Evolutionary conservation across 2,329 filamentous ascomycete species (phyloP).

Genomic region (Sporothrix globosa): DNA sequence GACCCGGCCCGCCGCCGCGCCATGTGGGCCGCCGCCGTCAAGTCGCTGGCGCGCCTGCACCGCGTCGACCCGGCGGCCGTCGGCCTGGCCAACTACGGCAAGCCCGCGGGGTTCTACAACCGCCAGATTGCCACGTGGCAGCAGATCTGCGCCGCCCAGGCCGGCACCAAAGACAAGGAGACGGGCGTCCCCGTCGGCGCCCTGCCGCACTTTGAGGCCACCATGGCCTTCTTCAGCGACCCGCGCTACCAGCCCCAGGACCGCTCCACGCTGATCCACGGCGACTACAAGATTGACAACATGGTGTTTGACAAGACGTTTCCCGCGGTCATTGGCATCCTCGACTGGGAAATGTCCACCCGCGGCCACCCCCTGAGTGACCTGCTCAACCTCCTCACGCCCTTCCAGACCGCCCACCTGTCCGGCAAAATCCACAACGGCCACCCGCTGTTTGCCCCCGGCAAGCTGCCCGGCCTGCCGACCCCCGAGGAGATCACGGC

Average conservation of each 20-base stretch:
- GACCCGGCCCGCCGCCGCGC: slow-evolving; percentile 57
- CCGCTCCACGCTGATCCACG: slow-evolving; percentile 71
- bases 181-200: slow-evolving; percentile 75
- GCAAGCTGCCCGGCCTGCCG: slow-evolving; percentile 62
- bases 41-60: slow-evolving; percentile 85
- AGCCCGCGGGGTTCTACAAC: slow-evolving; percentile 75
- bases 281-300: slow-evolving; percentile 90
- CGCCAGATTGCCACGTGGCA: slow-evolving; percentile 84
- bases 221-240: slow-evolving; percentile 77
- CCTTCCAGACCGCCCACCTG: slow-evolving; percentile 49
- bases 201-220: slow-evolving; percentile 80
- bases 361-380: slow-evolving; percentile 95
- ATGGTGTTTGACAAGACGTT: slow-evolving; percentile 87
- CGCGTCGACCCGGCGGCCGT: slow-evolving; percentile 67
- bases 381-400: slow-evolving; percentile 73
- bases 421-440: slow-evolving; percentile 39
- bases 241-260: slow-evolving; percentile 72
- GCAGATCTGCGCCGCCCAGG: slow-evolving; percentile 77
- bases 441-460: slow-evolving; percentile 61
- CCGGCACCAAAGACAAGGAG: slow-evolving; percentile 73
- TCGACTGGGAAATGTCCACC: slow-evolving; percentile 99
- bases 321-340: slow-evolving; percentile 83
- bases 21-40: slow-evolving; percentile 85
- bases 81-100: slow-evolving; percentile 74
- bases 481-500: slow-evolving; percentile 42